Evolutionary conservation across 257 asterid species (phyloP).

Genomic region (Phtheirospermum japonicum): DNA sequence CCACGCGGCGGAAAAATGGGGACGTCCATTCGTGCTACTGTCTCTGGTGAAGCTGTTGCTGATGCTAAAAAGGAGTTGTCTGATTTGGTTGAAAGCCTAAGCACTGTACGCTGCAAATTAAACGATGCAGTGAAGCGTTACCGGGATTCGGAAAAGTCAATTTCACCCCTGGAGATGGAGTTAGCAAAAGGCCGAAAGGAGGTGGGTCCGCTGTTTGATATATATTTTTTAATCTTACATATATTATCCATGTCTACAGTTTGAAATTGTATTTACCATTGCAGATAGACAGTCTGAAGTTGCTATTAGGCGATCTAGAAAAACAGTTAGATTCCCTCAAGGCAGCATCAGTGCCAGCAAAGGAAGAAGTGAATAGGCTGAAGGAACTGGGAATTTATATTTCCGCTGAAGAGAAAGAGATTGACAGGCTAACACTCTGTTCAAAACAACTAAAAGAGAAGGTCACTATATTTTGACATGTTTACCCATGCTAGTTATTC

Average conservation of each 20-base stretch:
- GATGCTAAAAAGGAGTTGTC: constrained; percentile 81
- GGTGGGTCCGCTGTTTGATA: constrained; percentile 40
- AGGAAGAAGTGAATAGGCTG: constrained; percentile 68
- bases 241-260: background rate
- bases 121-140: constrained; percentile 56
- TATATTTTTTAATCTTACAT: background rate
- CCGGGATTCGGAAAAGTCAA: constrained; percentile 61
- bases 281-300: constrained; percentile 75
- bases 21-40: constrained; percentile 74
- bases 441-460: constrained; percentile 80
- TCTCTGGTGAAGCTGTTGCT: constrained; percentile 72
- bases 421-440: constrained; percentile 63
- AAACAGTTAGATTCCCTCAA: constrained; percentile 70
- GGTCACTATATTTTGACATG: constrained; percentile 40
- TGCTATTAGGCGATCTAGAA: constrained; percentile 56
- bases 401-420: constrained; percentile 76
- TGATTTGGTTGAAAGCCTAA: constrained; percentile 52
- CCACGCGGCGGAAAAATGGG: constrained; percentile 99
- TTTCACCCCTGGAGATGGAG: constrained; percentile 74
- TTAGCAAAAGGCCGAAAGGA: constrained; percentile 78
- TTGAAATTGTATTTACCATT: constrained; percentile 9
- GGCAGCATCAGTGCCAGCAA: constrained; percentile 62
- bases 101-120: constrained; percentile 44
- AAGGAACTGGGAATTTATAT: constrained; percentile 55
- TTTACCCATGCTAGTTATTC: background rate